Percentiles rank a stretch among this genome's conserved stretches.
These are phyloP conservation scores for Erythrophleum fordii DNA, from an alignment of 306 rosid genomes.

Conservation along the genomic window DNA sequence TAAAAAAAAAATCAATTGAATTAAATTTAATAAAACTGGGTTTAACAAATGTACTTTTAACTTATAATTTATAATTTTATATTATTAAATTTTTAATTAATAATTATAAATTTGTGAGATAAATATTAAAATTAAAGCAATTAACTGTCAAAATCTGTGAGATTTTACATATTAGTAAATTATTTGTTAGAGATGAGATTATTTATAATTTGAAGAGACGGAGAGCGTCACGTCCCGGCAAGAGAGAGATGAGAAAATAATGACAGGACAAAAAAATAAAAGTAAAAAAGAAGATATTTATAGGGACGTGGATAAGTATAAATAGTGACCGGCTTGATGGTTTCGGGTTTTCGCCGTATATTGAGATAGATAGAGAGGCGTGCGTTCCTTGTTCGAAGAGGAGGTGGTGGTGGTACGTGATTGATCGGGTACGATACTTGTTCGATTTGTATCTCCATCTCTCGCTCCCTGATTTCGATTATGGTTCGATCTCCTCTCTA, in stretches of 20 bases:
- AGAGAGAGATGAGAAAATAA: neutral
- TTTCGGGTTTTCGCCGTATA: constrained; percentile 6
- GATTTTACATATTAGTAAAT: no score
- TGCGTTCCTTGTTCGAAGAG: neutral
- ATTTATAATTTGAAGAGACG: no score
- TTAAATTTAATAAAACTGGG: no score
- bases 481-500: constrained; percentile 22
- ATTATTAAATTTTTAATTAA: no score
- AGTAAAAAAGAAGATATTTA: neutral
- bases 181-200: no score
- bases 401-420: constrained; percentile 34
- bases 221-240: no score
- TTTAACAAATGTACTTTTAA: no score
- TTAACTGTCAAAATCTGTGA: no score
- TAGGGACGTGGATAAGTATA: constrained; percentile 29
- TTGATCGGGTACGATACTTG: constrained; percentile 18
- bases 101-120: no score
- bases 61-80: no score
- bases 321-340: neutral
- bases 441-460: constrained; percentile 16
- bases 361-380: constrained; percentile 12
- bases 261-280: neutral
- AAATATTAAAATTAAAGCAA: no score
- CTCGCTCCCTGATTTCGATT: neutral
- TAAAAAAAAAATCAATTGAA: no score